Evolutionary conservation across 768 basidiomycete genomes (phyloP).

Genomic region (Tephrocybe sp.): DNA sequence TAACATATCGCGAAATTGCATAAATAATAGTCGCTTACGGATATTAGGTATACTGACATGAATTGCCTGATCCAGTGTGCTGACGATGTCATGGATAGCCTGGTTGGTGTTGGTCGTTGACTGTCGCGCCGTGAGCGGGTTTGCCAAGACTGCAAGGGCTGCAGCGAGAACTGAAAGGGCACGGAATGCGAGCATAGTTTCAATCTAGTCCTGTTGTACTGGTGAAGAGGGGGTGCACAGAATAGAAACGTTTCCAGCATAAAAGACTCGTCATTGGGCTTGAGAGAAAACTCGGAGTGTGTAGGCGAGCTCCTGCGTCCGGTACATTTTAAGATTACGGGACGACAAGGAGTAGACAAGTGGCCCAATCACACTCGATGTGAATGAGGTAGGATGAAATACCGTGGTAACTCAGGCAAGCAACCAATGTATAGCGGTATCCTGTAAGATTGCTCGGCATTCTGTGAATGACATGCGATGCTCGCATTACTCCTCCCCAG

Average conservation of each 20-base stretch:
- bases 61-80: constrained; percentile 21
- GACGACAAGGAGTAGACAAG: neutral
- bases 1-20: neutral
- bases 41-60: constrained; percentile 24
- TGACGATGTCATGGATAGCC: constrained; percentile 26
- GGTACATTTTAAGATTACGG: constrained; percentile 7
- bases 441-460: too few relatives aligned
- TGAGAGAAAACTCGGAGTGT: constrained; percentile 18
- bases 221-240: neutral
- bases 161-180: constrained; percentile 27
- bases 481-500: neutral
- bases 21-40: constrained; percentile 18
- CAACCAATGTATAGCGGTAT: neutral
- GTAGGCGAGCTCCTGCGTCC: constrained; percentile 1
- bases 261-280: constrained; percentile 16
- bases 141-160: constrained; percentile 26
- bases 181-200: constrained; percentile 30
- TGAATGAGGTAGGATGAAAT: constrained; percentile 15
- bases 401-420: neutral
- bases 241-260: constrained; percentile 1
- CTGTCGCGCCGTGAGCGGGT: constrained; percentile 28
- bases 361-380: constrained; percentile 17
- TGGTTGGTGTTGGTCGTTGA: constrained; percentile 33
- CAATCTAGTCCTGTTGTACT: neutral
- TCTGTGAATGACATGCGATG: neutral